phyloP scores from a whole-genome alignment of 1,284 basidiomycete genomes.

The Neonothopanus nambi region DNA sequence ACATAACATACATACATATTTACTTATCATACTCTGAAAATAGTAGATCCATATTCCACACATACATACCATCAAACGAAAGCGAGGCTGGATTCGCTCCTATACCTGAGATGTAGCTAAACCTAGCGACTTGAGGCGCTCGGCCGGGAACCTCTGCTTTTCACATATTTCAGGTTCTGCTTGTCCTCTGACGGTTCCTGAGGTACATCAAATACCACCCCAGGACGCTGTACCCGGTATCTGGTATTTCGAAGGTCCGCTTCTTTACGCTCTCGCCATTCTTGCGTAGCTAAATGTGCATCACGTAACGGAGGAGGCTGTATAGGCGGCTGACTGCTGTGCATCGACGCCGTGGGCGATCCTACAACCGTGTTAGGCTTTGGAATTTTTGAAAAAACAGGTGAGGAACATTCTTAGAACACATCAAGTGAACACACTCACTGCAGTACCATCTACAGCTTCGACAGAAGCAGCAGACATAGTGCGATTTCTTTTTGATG shows the following conservation, averaged over 20 bases:
- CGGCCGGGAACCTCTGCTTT: slow-evolving; percentile 11
- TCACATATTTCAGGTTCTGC: slow-evolving; percentile 23
- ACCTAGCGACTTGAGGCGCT: slow-evolving; percentile 7
- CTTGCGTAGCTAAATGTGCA: slow-evolving; percentile 57
- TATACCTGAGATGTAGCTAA: background rate
- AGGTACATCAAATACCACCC: slow-evolving; percentile 67
- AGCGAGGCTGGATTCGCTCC: background rate
- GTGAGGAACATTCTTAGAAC: background rate
- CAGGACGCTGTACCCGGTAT: slow-evolving; percentile 56
- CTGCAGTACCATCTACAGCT: slow-evolving; percentile 73
- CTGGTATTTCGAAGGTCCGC: slow-evolving; percentile 35
- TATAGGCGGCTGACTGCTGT: slow-evolving; percentile 60
- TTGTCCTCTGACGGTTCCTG: slow-evolving; percentile 46
- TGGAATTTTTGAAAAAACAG: slow-evolving; percentile 20
- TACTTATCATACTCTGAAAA: too few species aligned
- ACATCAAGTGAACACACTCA: slow-evolving; percentile 40
- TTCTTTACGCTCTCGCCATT: slow-evolving; percentile 54
- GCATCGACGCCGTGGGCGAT: slow-evolving; percentile 69
- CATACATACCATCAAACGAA: background rate
- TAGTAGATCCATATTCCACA: too few species aligned
- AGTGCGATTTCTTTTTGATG: slow-evolving; percentile 57
- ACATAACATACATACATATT: too few species aligned
- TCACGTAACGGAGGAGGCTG: slow-evolving; percentile 62
- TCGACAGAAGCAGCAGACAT: slow-evolving; percentile 75
- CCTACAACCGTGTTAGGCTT: slow-evolving; percentile 73